These are phyloP conservation scores for Phaeosphaeriaceae sp. DNA, from an alignment of 2,329 filamentous ascomycete species.

Conservation along the genomic window DNA sequence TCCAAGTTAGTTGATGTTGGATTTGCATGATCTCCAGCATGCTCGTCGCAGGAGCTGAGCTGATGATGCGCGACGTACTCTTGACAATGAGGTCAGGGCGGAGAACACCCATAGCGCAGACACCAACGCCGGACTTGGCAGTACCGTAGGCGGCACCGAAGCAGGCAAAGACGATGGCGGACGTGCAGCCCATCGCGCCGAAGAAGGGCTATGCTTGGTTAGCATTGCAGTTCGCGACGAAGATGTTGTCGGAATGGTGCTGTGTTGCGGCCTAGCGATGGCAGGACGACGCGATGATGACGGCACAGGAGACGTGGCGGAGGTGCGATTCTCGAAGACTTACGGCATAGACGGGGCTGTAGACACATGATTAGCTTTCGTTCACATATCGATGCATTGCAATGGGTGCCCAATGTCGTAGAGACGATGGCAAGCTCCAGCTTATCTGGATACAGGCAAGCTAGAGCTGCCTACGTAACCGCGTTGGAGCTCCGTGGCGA, in stretches of 20 bases:
- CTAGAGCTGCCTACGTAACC: constrained; percentile 43
- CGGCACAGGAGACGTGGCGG: constrained; percentile 29
- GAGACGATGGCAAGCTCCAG: constrained; percentile 36
- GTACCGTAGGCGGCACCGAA: constrained; percentile 98
- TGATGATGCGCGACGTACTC: constrained; percentile 72
- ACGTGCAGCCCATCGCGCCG: constrained; percentile 95
- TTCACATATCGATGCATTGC: constrained; percentile 12
- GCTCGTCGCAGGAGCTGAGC: not conserved
- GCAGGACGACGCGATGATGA: constrained; percentile 24
- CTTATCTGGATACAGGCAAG: constrained; percentile 43
- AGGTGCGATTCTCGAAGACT: constrained; percentile 60
- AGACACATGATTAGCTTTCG: constrained; percentile 37
- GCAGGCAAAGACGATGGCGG: constrained; percentile 95
- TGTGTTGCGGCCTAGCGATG: constrained; percentile 12
- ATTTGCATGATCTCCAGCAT: not conserved
- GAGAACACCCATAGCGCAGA: constrained; percentile 97
- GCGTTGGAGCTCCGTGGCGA: constrained; percentile 47
- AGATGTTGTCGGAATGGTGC: not conserved
- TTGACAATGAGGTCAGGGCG: constrained; percentile 98
- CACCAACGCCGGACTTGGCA: constrained; percentile 98
- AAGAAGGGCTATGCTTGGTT: constrained; percentile 76
- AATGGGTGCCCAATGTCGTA: constrained; percentile 12
- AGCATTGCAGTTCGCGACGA: constrained; percentile 17
- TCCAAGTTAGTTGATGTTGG: constrained; percentile 16
- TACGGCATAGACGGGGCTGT: constrained; percentile 97